These are phyloP conservation scores for Dalbergia oliveri DNA, from an alignment of 306 rosid genomes.

Conservation along the genomic window DNA sequence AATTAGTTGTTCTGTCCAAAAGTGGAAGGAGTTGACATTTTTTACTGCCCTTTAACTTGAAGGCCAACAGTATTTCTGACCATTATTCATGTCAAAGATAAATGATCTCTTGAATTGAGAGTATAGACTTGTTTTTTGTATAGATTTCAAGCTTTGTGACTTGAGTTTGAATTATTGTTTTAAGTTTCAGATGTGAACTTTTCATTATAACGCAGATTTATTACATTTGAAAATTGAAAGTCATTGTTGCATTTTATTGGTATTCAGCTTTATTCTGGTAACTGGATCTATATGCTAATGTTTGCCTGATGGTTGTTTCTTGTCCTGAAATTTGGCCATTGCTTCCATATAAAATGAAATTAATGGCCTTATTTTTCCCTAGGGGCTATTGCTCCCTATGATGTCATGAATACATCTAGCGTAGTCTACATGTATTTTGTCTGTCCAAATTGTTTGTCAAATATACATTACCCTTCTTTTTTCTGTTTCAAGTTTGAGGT, in stretches of 20 bases:
- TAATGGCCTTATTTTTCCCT: conserved; percentile 1
- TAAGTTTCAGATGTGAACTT: conserved; percentile 12
- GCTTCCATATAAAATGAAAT: conserved; percentile 14
- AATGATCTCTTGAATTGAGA: conserved; percentile 12
- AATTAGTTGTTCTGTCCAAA: not conserved
- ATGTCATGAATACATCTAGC: not conserved
- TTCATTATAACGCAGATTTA: not conserved
- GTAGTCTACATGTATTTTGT: not conserved
- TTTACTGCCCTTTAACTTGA: not conserved
- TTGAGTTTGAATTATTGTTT: conserved; percentile 14
- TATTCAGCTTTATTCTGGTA: conserved; percentile 5
- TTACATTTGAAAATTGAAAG: conserved; percentile 1
- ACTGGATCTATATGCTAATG: not conserved
- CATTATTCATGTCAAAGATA: conserved; percentile 21
- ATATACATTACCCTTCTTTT: not conserved
- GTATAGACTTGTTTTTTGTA: conserved; percentile 1
- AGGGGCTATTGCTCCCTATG: not conserved
- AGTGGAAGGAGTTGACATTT: conserved; percentile 35
- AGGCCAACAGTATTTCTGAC: not conserved
- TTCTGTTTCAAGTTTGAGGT: conserved; percentile 26
- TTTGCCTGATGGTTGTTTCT: conserved; percentile 11
- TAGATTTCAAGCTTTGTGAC: conserved; percentile 18
- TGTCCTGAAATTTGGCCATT: conserved; percentile 35
- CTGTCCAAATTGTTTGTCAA: not conserved
- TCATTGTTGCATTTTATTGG: not conserved